Conservation (phyloP, 2,329 filamentous ascomycete species). For the Colletotrichum somersetense region DNA sequence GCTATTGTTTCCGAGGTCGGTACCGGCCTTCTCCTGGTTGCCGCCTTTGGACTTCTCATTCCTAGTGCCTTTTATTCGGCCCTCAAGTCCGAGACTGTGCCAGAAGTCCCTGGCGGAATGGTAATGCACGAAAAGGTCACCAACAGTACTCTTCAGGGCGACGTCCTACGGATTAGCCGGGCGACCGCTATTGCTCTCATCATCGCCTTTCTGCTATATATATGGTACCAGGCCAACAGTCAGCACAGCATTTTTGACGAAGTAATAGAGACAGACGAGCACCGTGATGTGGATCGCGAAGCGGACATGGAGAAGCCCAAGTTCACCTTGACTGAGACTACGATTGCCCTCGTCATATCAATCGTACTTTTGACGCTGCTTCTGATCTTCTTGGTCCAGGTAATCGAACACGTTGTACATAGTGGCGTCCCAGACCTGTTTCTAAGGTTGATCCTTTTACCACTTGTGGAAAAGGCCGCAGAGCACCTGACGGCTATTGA, state of each 20-base stretch:
- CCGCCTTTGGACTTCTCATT: constrained; percentile 55
- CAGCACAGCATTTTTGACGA: constrained; percentile 73
- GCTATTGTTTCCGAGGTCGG: constrained; percentile 77
- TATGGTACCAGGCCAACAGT: constrained; percentile 73
- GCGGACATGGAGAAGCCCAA: constrained; percentile 70
- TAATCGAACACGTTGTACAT: constrained; percentile 67
- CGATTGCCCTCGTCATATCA: constrained; percentile 69
- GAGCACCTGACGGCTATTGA: constrained; percentile 79
- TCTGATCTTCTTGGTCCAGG: constrained; percentile 75
- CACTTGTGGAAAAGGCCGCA: constrained; percentile 77
- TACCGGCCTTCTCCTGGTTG: constrained; percentile 73
- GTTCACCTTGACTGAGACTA: constrained; percentile 73
- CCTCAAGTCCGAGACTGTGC: constrained; percentile 48
- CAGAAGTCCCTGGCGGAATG: constrained; percentile 43
- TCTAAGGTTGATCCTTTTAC: constrained; percentile 71
- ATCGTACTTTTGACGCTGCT: constrained; percentile 72
- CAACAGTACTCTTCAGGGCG: constrained; percentile 55
- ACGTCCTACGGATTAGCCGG: constrained; percentile 70
- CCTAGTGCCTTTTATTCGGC: constrained; percentile 54
- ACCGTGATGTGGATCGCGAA: constrained; percentile 68
- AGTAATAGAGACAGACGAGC: constrained; percentile 64
- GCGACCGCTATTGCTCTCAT: constrained; percentile 73
- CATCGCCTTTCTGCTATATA: constrained; percentile 67
- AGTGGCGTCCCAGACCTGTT: constrained; percentile 51
- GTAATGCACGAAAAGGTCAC: constrained; percentile 48